Evolutionary conservation across 768 basidiomycete species (phyloP).

Genomic region (Boletus coccyginus): DNA sequence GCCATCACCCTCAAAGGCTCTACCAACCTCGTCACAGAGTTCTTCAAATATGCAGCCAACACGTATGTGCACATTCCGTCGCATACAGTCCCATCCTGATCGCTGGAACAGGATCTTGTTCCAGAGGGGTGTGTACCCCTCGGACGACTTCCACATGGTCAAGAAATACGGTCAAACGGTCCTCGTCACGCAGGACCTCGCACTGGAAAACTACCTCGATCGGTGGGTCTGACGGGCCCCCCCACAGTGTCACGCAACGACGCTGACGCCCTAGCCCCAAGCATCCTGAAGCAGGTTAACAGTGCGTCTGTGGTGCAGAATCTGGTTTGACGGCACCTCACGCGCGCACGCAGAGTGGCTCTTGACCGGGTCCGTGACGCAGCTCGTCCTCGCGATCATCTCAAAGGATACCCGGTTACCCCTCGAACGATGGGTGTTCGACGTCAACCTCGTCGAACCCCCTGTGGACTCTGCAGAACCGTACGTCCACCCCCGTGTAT

Average conservation of each 20-base stretch:
- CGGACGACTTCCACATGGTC: slow-evolving; percentile 99
- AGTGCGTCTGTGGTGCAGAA: slow-evolving; percentile 48
- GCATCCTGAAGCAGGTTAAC: slow-evolving; percentile 89
- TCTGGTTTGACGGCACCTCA: not conserved
- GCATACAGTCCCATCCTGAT: not conserved
- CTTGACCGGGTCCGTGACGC: slow-evolving; percentile 85
- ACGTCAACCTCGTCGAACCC: slow-evolving; percentile 80
- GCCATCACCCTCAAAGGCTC: slow-evolving; percentile 51
- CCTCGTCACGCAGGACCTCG: slow-evolving; percentile 90
- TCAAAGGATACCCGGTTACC: slow-evolving; percentile 90
- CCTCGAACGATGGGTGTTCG: slow-evolving; percentile 98
- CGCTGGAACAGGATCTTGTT: slow-evolving; percentile 73
- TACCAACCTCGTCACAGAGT: slow-evolving; percentile 87
- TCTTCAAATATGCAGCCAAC: slow-evolving; percentile 95
- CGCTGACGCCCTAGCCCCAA: slow-evolving; percentile 27
- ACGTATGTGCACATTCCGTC: slow-evolving; percentile 26
- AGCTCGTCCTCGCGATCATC: slow-evolving; percentile 93
- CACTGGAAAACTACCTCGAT: slow-evolving; percentile 90
- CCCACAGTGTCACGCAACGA: not conserved
- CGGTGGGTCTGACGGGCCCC: slow-evolving; percentile 39
- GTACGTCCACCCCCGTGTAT: slow-evolving; percentile 37
- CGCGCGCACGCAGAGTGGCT: slow-evolving; percentile 73
- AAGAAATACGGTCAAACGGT: slow-evolving; percentile 98
- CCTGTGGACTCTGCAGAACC: slow-evolving; percentile 46
- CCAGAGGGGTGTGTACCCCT: slow-evolving; percentile 95